Evolutionary conservation across 306 rosid genomes (phyloP).

Genomic region (Macrotyloma uniflorum): DNA sequence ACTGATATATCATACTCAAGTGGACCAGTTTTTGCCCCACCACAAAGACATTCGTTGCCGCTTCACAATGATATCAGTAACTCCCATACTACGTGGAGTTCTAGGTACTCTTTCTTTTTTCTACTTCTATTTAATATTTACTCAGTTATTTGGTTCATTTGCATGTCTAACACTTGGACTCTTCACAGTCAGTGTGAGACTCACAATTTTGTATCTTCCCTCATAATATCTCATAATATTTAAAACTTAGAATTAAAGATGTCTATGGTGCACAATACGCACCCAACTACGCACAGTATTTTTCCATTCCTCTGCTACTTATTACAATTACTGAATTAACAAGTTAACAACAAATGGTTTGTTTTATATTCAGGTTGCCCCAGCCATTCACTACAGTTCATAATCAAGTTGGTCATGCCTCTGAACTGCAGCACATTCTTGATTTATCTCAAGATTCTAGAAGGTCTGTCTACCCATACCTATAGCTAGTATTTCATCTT

Average conservation of each 20-base stretch:
- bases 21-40: background rate
- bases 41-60: background rate
- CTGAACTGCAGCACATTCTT: background rate
- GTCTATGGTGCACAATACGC: background rate
- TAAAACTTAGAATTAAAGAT: background rate
- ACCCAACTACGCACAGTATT: background rate
- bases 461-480: background rate
- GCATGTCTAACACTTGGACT: background rate
- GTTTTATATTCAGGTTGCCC: background rate
- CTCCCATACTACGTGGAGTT: background rate
- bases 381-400: background rate
- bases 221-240: too few species aligned
- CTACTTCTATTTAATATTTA: background rate
- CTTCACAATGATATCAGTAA: background rate
- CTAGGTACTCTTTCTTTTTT: background rate
- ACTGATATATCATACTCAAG: background rate
- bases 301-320: background rate
- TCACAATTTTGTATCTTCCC: background rate
- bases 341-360: background rate
- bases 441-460: constrained; percentile 4
- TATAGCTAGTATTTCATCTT: background rate
- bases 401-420: background rate
- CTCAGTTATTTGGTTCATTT: background rate
- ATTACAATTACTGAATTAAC: background rate
- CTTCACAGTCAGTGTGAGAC: background rate